Base-by-base conservation (phyloP, 768 basidiomycete species). In the Naganishia kalamii region DNA sequence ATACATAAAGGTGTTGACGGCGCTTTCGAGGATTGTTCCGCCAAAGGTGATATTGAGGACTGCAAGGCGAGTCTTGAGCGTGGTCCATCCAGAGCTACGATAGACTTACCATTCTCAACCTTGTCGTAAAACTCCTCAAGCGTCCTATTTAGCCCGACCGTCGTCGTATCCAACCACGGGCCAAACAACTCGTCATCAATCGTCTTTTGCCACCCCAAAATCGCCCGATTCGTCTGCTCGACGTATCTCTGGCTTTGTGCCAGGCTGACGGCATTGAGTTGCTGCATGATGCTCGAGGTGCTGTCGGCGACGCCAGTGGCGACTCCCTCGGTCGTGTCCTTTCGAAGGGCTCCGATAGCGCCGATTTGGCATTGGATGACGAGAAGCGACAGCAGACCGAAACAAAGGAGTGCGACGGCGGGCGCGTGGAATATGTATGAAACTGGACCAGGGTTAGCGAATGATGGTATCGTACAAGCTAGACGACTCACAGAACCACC, bases 121-220 rank as follows among this genome's bases (percentile, higher is more conserved):
- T 91, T 92, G 63, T 81, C 81, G 79, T 98, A 98, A 77, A 99
- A 94, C 49, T 81, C 82, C 74, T 84, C 87, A 72, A 99, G 80
- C 3, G 94, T 96, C 70, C 81, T 80, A 77, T 99, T 99, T 60
- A 99, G 83, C 6, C 87, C 86, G 3, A 85, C 86, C 0, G 92
- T 94, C 8, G 94, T 94, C 19, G 81, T 83, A 71, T 97, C 92
- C 52, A 98, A 87, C 93, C 93, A 98, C 11, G 67, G 69, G 3
- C 92, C 92, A 68, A 98, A 94, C 49, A 98, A 79, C 27, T 88
- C 88, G 43, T 90, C 80, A 75, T 97, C 90, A 77, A 98, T 84
- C 6, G 85, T 84, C 41, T 80, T 81, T 79, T 98, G 89, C 52
- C 90, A 82, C 35, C 70, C 70, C 52, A 84, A 83, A 23, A 97